Conservation (phyloP, 2,329 filamentous ascomycete species). For the Aspergillus calidoustus region DNA sequence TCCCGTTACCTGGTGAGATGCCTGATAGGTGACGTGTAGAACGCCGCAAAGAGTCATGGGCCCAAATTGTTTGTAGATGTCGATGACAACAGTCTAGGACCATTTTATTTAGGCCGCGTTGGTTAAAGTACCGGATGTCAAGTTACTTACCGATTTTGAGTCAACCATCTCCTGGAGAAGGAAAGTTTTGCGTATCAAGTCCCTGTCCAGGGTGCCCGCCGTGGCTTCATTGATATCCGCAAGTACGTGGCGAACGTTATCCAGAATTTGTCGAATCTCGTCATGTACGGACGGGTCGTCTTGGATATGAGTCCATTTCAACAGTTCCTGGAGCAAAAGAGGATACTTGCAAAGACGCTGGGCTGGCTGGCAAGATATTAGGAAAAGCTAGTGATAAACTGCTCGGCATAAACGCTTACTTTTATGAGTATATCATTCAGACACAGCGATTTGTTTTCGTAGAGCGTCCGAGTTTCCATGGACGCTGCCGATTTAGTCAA, state of each 20-base stretch:
- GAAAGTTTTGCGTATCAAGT: slow-evolving; percentile 79
- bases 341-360: slow-evolving; percentile 92
- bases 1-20: slow-evolving; percentile 68
- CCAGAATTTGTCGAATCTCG: slow-evolving; percentile 74
- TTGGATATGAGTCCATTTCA: slow-evolving; percentile 79
- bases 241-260: slow-evolving; percentile 73
- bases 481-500: slow-evolving; percentile 76
- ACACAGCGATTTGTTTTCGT: slow-evolving; percentile 75
- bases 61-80: slow-evolving; percentile 77
- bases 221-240: slow-evolving; percentile 83
- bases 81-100: slow-evolving; percentile 39
- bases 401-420: slow-evolving; percentile 51
- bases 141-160: slow-evolving; percentile 65
- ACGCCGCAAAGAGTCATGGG: slow-evolving; percentile 81
- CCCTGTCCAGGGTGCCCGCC: slow-evolving; percentile 71
- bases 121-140: neutral
- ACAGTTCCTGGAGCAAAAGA: slow-evolving; percentile 80
- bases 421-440: slow-evolving; percentile 90
- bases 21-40: slow-evolving; percentile 82
- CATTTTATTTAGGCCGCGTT: slow-evolving; percentile 17
- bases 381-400: neutral
- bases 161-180: slow-evolving; percentile 79
- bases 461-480: slow-evolving; percentile 65
- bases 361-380: slow-evolving; percentile 68
- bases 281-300: slow-evolving; percentile 85